Evolutionary conservation across 2,329 filamentous ascomycete genomes (phyloP), one percentile per base, ranked within the genome.

Genomic region (Fusarium zealandicum): DNA sequence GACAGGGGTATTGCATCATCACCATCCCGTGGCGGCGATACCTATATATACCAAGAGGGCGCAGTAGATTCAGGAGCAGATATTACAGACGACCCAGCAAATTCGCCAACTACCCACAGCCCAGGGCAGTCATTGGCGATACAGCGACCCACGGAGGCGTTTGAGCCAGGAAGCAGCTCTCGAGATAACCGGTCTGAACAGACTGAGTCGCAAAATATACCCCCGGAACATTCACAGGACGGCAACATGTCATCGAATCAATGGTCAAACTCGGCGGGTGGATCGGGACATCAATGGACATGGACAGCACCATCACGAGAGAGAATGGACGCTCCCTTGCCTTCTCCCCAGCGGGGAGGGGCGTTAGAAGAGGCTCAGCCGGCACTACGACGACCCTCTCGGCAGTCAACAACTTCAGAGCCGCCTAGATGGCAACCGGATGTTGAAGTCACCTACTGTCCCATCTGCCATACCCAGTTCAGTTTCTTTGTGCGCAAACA

Each of bases 381-480:
- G 14, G 62, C 57, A 3, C 46, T 67, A 28, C 64, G 64, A 22
- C 53, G 50, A 27, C 55, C 59, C 44, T 51, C 61, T 37, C 53
- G 50, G 3, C 54, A 37, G 22, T 63, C 54, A 12, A 51, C 43
- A 35, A 58, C 65, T 14, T 57, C 70, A 63, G 78, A 82, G 16
- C 76, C 89, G 33, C 92, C 93, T 2, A 80, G 81, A 51, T 98
- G 93, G 93, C 93, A 97, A 75, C 90, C 92, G 4, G 93, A 98
- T 73, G 80, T 83, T 4, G 92, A 96, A 64, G 92, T 90, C 10
- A 85, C 86, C 2, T 82, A 86, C 57, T 98, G 93, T 71, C 91
- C 92, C 2, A 96, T 97, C 52, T 98, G 93, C 70, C 78, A 80
- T 45, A 84, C 83, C 1, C 84, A 87, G 40, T 98, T 98, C 70